Evolutionary conservation across 208 protist genomes (phyloP).

Genomic region (Trypanosoma caninum): DNA sequence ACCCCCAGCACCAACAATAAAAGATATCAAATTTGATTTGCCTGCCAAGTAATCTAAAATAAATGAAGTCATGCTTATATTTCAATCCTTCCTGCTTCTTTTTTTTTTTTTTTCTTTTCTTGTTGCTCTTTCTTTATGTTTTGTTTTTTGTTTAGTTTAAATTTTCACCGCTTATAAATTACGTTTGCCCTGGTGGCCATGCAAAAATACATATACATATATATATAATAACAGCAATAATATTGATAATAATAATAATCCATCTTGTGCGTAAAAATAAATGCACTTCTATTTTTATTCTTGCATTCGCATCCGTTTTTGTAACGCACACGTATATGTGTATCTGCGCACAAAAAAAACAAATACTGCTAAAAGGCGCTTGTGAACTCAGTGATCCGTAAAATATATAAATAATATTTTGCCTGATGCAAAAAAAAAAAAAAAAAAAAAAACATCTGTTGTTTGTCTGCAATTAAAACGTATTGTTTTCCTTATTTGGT

Average conservation of each 20-base stretch:
- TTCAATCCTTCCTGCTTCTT: not conserved
- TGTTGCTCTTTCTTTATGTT: conserved; percentile 1
- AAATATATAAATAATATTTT: no score
- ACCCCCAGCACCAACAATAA: not conserved
- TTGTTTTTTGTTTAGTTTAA: not conserved
- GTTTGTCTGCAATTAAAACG: not conserved
- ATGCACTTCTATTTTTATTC: no score
- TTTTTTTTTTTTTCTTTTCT: conserved; percentile 4
- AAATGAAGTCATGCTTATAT: not conserved
- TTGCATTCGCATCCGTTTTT: not conserved
- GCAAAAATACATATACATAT: no score
- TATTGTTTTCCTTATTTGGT: not conserved
- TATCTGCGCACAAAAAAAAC: no score
- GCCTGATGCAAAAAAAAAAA: conserved; percentile 8
- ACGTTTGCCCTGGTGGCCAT: no score
- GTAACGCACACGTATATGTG: not conserved
- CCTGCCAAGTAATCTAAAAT: not conserved
- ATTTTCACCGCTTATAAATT: no score
- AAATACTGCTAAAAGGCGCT: no score
- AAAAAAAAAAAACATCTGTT: conserved; percentile 15
- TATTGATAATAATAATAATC: no score
- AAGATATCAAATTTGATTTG: not conserved
- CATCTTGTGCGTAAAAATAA: no score
- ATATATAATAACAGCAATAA: no score
- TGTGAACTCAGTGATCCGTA: no score